Evolutionary conservation across 2,329 filamentous ascomycete genomes (phyloP).

Genomic region (Trichoderma simmonsii): DNA sequence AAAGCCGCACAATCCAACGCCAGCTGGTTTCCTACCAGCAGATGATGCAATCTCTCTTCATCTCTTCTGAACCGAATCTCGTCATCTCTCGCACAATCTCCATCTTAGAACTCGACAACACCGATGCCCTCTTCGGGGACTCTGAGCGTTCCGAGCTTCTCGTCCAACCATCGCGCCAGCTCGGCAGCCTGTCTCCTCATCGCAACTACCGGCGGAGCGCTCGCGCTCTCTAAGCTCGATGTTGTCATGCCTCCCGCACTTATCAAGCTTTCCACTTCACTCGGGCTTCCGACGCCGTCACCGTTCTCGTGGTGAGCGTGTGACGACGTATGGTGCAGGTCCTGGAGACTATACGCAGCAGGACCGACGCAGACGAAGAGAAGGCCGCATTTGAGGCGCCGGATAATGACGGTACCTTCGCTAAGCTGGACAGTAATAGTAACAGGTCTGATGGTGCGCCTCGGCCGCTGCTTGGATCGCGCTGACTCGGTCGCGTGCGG

Average conservation of each 20-base stretch:
- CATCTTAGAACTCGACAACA: conserved; percentile 1
- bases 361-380: conserved; percentile 61
- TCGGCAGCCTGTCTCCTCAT: conserved; percentile 58
- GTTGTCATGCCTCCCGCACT: conserved; percentile 47
- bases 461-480: neutral
- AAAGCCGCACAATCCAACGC: conserved; percentile 2
- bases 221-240: conserved; percentile 38
- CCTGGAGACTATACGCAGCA: conserved; percentile 29
- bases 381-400: conserved; percentile 55
- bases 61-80: no score
- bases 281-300: conserved; percentile 37
- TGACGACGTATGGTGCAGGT: conserved; percentile 20
- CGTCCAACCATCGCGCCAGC: conserved; percentile 57
- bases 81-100: neutral
- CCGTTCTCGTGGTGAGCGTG: conserved; percentile 28
- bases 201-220: conserved; percentile 46
- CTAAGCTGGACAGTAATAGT: conserved; percentile 58
- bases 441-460: conserved; percentile 33
- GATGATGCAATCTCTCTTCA: neutral
- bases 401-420: conserved; percentile 57
- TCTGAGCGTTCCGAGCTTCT: conserved; percentile 52
- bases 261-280: conserved; percentile 47
- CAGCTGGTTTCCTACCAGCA: neutral
- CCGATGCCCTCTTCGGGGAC: conserved; percentile 51
- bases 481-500: neutral